Base-by-base conservation (phyloP, 345 rosid species). In the Salix caprea region DNA sequence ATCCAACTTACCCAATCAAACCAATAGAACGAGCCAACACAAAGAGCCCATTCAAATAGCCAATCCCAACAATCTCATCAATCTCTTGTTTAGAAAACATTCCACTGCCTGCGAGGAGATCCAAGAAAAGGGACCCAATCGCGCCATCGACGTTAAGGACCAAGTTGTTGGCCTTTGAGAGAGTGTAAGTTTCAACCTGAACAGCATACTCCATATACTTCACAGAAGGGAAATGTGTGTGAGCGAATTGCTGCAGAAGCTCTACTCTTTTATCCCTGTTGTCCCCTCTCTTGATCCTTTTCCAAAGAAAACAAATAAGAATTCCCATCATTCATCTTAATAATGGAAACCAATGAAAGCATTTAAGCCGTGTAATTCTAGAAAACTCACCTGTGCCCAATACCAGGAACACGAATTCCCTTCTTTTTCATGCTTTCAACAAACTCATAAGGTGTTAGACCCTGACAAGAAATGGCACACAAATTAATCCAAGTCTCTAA, bases 361-460 rank as follows among this genome's bases (percentile, higher is more conserved):
- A n/a, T 24, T 8, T 30, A 46, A 81, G 62, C 48, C 2, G 21
- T 13, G n/a, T 30, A 18, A 32, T 42, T 67, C 60, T 26, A 34
- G 56, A 66, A 71, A 40, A 28, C 19, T 54, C 16, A 91, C 99
- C 99, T 91, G 84, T 95, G 98, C 36, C 99, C 99, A 76, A 95
- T 91, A 68, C 98, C 98, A 39, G 99, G 99, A 77, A 95, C 99
- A 24, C 99, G 97, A 40, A 95, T 93, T 69, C 98, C 99, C 83
- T 93, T 93, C 93, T 95, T 95, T 86, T 95, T 95, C 99, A 95
- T 93, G 78, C 88, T 42, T 82, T 95, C 99, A 21, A 93, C 99
- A 48, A 93, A 95, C 81, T 95, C 99, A 40, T 95, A 93, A 37
- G 99, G 88, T 60, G 99, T 85, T 65, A 93, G 93, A 78, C 85